Evolutionary conservation across 139 green algal genomes (phyloP).

Genomic region (Auxenochlorella pyrenoidosa): DNA sequence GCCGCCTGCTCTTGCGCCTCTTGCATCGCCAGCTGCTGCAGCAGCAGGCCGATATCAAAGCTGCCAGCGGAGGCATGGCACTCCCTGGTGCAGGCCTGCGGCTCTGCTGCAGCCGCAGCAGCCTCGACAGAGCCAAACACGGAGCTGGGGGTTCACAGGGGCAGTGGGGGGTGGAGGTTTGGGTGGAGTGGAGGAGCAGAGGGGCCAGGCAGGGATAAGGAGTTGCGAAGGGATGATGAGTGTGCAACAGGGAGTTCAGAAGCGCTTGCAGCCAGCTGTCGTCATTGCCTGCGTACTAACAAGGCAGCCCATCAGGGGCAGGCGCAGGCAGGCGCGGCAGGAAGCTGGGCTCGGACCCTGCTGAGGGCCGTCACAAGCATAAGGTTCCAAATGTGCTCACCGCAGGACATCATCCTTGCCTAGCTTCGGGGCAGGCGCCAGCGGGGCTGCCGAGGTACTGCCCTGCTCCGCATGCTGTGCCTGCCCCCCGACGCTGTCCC

Average conservation of each 20-base stretch:
- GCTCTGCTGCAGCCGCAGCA: not conserved
- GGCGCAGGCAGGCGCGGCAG: not conserved
- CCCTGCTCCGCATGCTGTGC: not conserved
- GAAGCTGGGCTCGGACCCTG: no score
- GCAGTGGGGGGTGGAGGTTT: no score
- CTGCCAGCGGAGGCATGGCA: not conserved
- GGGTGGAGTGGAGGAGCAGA: not conserved
- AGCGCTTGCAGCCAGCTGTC: no score
- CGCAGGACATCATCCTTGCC: slow-evolving; percentile 23
- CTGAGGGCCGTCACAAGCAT: not conserved
- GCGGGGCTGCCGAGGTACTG: not conserved
- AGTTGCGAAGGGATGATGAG: no score
- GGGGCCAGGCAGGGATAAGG: not conserved
- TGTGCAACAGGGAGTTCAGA: no score
- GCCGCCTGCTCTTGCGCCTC: slow-evolving; percentile 5
- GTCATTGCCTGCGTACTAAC: no score
- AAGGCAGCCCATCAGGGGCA: not conserved
- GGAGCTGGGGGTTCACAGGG: not conserved
- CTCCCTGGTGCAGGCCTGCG: not conserved
- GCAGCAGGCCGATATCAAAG: not conserved
- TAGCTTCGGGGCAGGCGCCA: not conserved
- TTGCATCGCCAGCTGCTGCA: slow-evolving; percentile 31
- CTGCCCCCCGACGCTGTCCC: not conserved
- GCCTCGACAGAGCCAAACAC: not conserved
- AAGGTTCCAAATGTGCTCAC: not conserved